phyloP scores from a whole-genome alignment of 2,329 filamentous ascomycete genomes.

The Alternaria gaisen region DNA sequence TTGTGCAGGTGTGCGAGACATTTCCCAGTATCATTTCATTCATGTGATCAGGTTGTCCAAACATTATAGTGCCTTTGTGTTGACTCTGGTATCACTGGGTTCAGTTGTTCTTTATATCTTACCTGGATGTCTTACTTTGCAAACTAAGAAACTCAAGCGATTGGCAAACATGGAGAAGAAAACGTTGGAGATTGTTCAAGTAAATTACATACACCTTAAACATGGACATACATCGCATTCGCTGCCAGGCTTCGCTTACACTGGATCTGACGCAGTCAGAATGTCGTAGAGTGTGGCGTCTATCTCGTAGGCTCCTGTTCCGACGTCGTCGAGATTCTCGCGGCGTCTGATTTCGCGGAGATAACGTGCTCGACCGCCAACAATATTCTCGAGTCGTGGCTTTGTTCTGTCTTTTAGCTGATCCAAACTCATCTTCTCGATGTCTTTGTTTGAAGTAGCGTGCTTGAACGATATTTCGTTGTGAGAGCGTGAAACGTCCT shows the following conservation, averaged over 20 bases:
- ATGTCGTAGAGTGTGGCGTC: background rate
- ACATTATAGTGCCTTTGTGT: background rate
- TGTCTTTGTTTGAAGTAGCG: background rate
- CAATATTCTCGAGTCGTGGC: background rate
- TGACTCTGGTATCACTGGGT: background rate
- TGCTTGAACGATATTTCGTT: background rate
- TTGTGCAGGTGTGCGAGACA: background rate
- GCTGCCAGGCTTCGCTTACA: background rate
- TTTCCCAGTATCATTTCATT: background rate
- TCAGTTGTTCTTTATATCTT: background rate
- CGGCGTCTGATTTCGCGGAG: background rate
- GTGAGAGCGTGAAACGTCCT: background rate
- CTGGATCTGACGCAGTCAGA: background rate
- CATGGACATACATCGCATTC: background rate
- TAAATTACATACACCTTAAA: background rate
- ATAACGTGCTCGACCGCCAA: background rate
- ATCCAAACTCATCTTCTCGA: background rate
- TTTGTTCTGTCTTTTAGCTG: background rate
- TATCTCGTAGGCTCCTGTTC: background rate
- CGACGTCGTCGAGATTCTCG: background rate
- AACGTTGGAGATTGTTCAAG: background rate
- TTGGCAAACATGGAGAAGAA: background rate
- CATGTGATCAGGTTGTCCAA: background rate
- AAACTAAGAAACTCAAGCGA: background rate
- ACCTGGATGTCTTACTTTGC: background rate